These are phyloP conservation scores for Fagus crenata DNA, from an alignment of 306 rosid species.

Conservation along the genomic window DNA sequence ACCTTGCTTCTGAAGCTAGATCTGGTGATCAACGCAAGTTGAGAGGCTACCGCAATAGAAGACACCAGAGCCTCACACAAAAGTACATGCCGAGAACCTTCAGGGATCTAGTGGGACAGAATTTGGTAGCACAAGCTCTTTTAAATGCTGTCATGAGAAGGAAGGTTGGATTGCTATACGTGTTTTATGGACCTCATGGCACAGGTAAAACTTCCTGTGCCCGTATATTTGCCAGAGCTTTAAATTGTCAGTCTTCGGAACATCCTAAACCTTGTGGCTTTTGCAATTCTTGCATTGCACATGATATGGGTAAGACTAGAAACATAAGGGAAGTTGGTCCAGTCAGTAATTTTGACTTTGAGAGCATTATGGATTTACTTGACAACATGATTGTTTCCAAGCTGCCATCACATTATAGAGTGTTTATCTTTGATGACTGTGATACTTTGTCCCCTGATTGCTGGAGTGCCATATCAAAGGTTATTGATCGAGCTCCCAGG, in stretches of 20 bases:
- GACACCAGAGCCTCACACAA: slow-evolving; percentile 88
- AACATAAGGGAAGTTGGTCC: slow-evolving; percentile 88
- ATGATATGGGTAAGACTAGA: slow-evolving; percentile 78
- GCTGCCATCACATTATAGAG: slow-evolving; percentile 72
- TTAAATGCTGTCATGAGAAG: slow-evolving; percentile 77
- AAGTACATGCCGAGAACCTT: slow-evolving; percentile 84
- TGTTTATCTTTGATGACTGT: slow-evolving; percentile 91
- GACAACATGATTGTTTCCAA: slow-evolving; percentile 75
- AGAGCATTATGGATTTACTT: slow-evolving; percentile 79
- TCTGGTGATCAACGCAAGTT: slow-evolving; percentile 60
- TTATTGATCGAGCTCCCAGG: slow-evolving; percentile 97
- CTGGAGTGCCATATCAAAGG: slow-evolving; percentile 93
- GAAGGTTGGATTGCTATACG: slow-evolving; percentile 82
- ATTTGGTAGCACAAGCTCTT: slow-evolving; percentile 91
- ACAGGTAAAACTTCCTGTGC: slow-evolving; percentile 96
- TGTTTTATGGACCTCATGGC: slow-evolving; percentile 96
- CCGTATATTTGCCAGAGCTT: slow-evolving; percentile 87
- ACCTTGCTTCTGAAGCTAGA: slow-evolving; percentile 93
- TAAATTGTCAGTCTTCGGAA: slow-evolving; percentile 82
- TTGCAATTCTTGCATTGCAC: slow-evolving; percentile 83
- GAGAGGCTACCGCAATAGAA: slow-evolving; percentile 52
- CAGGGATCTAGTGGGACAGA: slow-evolving; percentile 90
- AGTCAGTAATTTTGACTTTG: slow-evolving; percentile 81
- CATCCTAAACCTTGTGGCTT: slow-evolving; percentile 89
- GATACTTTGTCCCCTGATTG: slow-evolving; percentile 76